Conservation (phyloP, 805 yeast genomes). For the Candida pseudoglaebosa region DNA sequence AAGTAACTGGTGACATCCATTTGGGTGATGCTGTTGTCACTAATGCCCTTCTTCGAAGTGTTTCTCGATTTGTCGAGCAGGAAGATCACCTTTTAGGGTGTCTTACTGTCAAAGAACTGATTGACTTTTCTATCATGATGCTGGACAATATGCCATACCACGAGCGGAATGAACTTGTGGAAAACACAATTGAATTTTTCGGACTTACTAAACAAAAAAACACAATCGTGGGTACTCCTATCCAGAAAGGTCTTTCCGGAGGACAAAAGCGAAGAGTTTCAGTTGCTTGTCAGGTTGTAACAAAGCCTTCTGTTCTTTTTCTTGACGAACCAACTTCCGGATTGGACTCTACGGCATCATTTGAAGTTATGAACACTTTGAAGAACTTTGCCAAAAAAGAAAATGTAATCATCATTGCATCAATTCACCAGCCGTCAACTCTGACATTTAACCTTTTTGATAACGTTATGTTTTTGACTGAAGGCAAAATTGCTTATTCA, state of each 20-base stretch:
- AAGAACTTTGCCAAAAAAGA: constrained; percentile 34
- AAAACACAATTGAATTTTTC: constrained; percentile 9
- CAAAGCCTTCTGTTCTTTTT: constrained; percentile 35
- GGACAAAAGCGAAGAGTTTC: constrained; percentile 21
- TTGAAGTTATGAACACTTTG: constrained; percentile 48
- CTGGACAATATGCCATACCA: constrained; percentile 1
- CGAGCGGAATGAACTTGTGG: constrained; percentile 10
- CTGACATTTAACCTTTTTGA: constrained; percentile 35
- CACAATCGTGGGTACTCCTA: constrained; percentile 16
- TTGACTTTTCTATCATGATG: constrained; percentile 11
- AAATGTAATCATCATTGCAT: constrained; percentile 43
- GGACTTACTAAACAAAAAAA: constrained; percentile 15
- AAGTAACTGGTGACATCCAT: constrained; percentile 2
- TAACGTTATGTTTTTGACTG: constrained; percentile 17
- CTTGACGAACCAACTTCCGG: constrained; percentile 63
- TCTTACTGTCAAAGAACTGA: constrained; percentile 18
- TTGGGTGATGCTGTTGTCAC: constrained; percentile 1
- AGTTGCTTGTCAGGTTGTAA: constrained; percentile 17
- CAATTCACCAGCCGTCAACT: constrained; percentile 51
- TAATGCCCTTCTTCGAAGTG: no score
- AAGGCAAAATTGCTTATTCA: constrained; percentile 18
- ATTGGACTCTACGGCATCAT: constrained; percentile 51
- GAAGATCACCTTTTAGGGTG: constrained; percentile 20
- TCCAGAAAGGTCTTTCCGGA: constrained; percentile 21
- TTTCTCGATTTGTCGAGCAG: constrained; percentile 19